A percentile compares a stretch with the other conserved stretches of the same genome.
Conservation (phyloP, 2,329 filamentous ascomycete species). For the Talaromyces sp. region DNA sequence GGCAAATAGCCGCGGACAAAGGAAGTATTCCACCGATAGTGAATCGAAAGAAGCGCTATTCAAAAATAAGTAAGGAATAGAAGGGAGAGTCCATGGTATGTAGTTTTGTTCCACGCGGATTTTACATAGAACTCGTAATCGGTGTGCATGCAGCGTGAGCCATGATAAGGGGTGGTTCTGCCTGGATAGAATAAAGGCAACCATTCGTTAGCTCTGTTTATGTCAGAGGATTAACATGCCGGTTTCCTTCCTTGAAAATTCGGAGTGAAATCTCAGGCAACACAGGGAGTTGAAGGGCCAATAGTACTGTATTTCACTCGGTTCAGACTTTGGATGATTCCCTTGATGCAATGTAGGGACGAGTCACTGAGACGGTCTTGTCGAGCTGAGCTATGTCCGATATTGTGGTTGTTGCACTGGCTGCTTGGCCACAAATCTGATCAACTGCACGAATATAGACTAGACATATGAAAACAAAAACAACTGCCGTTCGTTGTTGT, state of each 20-base stretch:
- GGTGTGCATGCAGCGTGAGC: neutral
- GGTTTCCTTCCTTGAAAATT: neutral
- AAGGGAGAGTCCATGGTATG: neutral
- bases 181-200: neutral
- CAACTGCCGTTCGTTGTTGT: neutral
- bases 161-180: neutral
- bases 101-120: neutral
- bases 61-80: neutral
- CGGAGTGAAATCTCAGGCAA: neutral
- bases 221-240: too few species aligned
- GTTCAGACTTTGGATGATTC: neutral
- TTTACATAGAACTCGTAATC: neutral
- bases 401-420: neutral
- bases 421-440: neutral
- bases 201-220: neutral
- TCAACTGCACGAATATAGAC: neutral
- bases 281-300: neutral
- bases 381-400: neutral
- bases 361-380: neutral
- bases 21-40: neutral
- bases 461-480: neutral
- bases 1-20: neutral
- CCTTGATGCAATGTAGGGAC: neutral
- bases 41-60: neutral
- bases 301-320: neutral